Percentiles rank a stretch among this genome's conserved stretches.
Conservation (phyloP, 371 early-diverging fungal genomes). For the Choanephora cucurbitarum region DNA sequence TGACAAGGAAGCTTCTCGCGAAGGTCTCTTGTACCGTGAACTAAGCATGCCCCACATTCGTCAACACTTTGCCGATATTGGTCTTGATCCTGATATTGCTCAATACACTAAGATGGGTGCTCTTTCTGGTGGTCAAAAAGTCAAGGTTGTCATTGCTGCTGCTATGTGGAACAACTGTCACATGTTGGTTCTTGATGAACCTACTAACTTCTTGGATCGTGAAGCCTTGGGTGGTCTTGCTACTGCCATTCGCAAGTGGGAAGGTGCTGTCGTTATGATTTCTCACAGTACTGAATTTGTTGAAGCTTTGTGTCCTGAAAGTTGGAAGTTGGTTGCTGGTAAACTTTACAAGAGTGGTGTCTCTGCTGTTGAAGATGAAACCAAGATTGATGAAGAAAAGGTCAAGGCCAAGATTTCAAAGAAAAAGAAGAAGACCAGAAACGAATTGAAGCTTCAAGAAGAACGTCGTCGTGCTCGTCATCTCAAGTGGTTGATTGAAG, state of each 20-base stretch:
- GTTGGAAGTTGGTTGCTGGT: conserved; percentile 75
- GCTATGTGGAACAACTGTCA: conserved; percentile 87
- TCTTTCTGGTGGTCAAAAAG: conserved; percentile 88
- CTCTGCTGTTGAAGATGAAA: conserved; percentile 61
- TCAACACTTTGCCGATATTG: conserved; percentile 70
- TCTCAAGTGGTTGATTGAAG: conserved; percentile 74
- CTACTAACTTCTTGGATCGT: conserved; percentile 90
- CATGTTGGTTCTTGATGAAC: conserved; percentile 81
- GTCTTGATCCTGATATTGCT: conserved; percentile 79
- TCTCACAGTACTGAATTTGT: conserved; percentile 86
- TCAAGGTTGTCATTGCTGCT: conserved; percentile 83
- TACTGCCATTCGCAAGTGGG: conserved; percentile 77
- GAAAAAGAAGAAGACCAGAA: conserved; percentile 84
- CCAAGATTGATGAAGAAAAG: conserved; percentile 61
- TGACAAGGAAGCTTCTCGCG: conserved; percentile 78
- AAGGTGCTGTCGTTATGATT: conserved; percentile 87
- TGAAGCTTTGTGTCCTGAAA: conserved; percentile 77
- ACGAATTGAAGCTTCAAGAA: conserved; percentile 71
- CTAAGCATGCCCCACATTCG: conserved; percentile 67
- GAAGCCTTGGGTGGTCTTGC: conserved; percentile 85
- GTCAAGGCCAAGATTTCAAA: conserved; percentile 67
- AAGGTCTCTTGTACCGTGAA: conserved; percentile 72
- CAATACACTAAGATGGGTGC: conserved; percentile 71
- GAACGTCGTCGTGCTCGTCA: conserved; percentile 71
- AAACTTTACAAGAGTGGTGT: conserved; percentile 53